A percentile compares a stretch with the other conserved stretches of the same genome.
Conservation (phyloP, 2,329 filamentous ascomycete species). For the Apiospora arundinis region DNA sequence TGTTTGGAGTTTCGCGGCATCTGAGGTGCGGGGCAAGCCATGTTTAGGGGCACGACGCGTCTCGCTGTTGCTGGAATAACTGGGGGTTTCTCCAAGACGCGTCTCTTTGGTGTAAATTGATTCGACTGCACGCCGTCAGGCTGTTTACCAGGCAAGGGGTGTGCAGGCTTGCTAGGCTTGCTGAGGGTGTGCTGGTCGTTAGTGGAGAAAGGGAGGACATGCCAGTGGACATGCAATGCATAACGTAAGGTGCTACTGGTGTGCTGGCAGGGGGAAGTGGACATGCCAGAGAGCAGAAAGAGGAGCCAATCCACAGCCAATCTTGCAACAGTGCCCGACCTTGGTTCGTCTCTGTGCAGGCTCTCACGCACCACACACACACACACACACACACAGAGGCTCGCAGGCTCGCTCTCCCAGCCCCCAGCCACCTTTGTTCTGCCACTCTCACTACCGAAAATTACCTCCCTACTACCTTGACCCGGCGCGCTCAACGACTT, state of each 20-base stretch:
- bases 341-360: neutral
- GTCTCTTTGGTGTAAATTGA: slow-evolving; percentile 13
- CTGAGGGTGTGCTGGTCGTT: neutral
- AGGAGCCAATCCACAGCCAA: neutral
- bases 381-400: too few relatives aligned
- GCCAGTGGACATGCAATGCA: neutral
- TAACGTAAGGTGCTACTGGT: neutral
- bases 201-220: neutral
- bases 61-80: neutral
- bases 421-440: slow-evolving; percentile 23
- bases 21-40: neutral
- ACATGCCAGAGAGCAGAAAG: neutral
- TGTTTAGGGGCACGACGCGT: slow-evolving; percentile 10
- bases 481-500: neutral
- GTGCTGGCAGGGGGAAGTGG: slow-evolving; percentile 1
- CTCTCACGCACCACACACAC: too few relatives aligned
- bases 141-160: neutral
- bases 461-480: slow-evolving; percentile 10
- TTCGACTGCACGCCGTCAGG: neutral
- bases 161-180: neutral
- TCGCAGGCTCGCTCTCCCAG: neutral
- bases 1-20: slow-evolving; percentile 8
- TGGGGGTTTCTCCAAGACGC: slow-evolving; percentile 2
- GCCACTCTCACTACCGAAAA: slow-evolving; percentile 17
- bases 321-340: slow-evolving; percentile 1